Evolutionary conservation across 2,329 filamentous ascomycete species (phyloP), one percentile per base, ranked within the genome.

Genomic region (Stylonectria norvegica): DNA sequence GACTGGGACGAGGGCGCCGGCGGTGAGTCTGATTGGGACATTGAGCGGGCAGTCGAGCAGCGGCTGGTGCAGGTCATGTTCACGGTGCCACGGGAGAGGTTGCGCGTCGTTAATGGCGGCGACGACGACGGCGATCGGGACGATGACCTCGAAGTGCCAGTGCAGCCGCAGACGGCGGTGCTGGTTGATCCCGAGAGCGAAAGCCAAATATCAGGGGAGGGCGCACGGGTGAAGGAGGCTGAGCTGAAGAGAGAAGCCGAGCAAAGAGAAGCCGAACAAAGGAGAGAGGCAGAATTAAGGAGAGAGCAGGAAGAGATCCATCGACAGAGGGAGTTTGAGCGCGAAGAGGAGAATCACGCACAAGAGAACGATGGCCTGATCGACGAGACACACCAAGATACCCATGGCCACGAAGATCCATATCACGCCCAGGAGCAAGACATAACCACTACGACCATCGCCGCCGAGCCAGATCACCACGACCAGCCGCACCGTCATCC

Each of bases 91-190:
- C 89, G 85, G 62, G 85, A 91, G 63, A 80, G 81, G 53, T 66
- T 97, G 48, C 72, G 91, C 18, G 89, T 97, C n/a, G 91, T 96
- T 15, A 97, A 97, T 61, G 83, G 79, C 36, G 85, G 85, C 23
- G 61, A 61, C n/a, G 49, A 54, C n/a, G 57, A 58, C 16, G 57
- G 55, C 10, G 43, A 54, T 7, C 57, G 56, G 5, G 58, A 62
- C 12, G 58, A 61, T 14, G 62, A 60, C 16, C 25, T 49, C 9
- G 62, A 60, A 16, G 30, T 48, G 12, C 39, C 48, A 2, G 49
- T 57, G 35, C 40, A 55, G 36, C 57, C 63, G 20, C 63, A 63
- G 23, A 48, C 45, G 22, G 71, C 65, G 14, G 64, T 70, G 34
- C 43, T 75, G 4, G 61, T 72, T 3, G 66, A 75, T 34, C 64